These are phyloP conservation scores for Venturia nashicola DNA, from an alignment of 2,329 filamentous ascomycete species.

Conservation along the genomic window DNA sequence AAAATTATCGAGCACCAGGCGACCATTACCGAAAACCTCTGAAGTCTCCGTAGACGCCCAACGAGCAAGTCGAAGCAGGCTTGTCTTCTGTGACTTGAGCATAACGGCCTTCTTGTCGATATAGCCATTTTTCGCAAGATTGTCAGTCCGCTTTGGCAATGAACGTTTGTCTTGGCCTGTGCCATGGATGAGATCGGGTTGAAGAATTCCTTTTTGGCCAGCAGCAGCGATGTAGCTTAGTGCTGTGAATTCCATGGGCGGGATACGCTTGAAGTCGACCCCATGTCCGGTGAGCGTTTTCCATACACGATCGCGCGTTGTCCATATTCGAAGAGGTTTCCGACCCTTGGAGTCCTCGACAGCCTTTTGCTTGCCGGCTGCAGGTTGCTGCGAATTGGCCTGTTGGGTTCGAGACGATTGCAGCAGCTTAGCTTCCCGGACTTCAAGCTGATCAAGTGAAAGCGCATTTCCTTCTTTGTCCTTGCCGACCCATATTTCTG, in stretches of 20 bases:
- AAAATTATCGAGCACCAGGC: conserved; percentile 38
- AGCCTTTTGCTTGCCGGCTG: conserved; percentile 11
- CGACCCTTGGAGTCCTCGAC: not conserved
- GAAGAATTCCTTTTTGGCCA: conserved; percentile 42
- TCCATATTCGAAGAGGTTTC: conserved; percentile 31
- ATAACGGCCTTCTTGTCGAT: conserved; percentile 44
- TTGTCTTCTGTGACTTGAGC: conserved; percentile 17
- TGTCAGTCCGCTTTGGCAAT: conserved; percentile 47
- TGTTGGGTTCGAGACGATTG: not conserved
- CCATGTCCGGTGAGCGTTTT: conserved; percentile 47
- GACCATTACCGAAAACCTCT: conserved; percentile 18
- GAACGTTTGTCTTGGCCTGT: conserved; percentile 55
- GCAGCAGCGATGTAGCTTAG: conserved; percentile 46
- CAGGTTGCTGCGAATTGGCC: not conserved
- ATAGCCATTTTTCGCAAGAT: conserved; percentile 45
- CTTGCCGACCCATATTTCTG: conserved; percentile 40
- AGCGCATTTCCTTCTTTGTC: conserved; percentile 26
- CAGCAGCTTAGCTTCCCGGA: conserved; percentile 10
- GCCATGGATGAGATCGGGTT: conserved; percentile 40
- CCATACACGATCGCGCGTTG: conserved; percentile 46
- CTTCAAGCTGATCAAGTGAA: conserved; percentile 28
- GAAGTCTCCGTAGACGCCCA: conserved; percentile 7
- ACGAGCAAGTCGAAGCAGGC: conserved; percentile 23
- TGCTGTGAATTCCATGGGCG: conserved; percentile 41
- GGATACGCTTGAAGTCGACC: conserved; percentile 41